Percentiles rank a stretch among this genome's conserved stretches.
Conservation (phyloP, 768 basidiomycete species). For the Phaeotremella fagi region DNA sequence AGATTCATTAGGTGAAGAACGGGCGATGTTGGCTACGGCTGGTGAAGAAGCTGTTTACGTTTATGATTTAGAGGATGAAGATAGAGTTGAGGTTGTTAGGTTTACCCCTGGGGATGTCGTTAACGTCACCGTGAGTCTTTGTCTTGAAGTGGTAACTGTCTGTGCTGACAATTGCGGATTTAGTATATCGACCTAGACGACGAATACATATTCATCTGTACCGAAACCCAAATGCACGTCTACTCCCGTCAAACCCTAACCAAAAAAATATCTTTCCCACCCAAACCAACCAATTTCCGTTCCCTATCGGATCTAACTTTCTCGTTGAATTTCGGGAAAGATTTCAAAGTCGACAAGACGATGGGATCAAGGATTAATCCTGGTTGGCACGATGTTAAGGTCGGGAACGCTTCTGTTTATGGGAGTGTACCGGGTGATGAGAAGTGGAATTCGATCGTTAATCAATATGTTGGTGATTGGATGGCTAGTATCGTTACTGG, state of each 20-base stretch:
- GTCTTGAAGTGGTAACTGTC: too few relatives aligned
- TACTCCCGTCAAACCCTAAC: slow-evolving; percentile 14
- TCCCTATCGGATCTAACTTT: background rate
- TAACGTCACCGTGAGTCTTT: slow-evolving; percentile 6
- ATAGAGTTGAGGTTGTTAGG: slow-evolving; percentile 4
- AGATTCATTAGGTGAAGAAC: slow-evolving; percentile 3
- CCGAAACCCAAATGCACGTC: slow-evolving; percentile 10
- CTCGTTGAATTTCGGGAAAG: background rate
- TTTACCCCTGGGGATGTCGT: background rate
- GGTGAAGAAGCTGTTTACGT: slow-evolving; percentile 27
- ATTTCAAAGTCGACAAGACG: background rate
- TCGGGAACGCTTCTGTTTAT: background rate
- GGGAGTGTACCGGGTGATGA: too few relatives aligned
- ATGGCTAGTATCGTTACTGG: background rate
- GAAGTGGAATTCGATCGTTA: background rate
- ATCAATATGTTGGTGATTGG: background rate
- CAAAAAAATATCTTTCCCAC: slow-evolving; percentile 21
- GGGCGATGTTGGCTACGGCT: slow-evolving; percentile 24
- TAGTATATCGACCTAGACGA: slow-evolving; percentile 43
- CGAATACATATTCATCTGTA: slow-evolving; percentile 28
- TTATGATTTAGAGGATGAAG: slow-evolving; percentile 28
- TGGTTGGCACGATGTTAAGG: too few relatives aligned
- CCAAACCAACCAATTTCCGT: background rate
- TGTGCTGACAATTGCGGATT: background rate
- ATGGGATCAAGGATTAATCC: background rate